phyloP scores from a whole-genome alignment of 257 asterid species.

The Mitragyna speciosa region DNA sequence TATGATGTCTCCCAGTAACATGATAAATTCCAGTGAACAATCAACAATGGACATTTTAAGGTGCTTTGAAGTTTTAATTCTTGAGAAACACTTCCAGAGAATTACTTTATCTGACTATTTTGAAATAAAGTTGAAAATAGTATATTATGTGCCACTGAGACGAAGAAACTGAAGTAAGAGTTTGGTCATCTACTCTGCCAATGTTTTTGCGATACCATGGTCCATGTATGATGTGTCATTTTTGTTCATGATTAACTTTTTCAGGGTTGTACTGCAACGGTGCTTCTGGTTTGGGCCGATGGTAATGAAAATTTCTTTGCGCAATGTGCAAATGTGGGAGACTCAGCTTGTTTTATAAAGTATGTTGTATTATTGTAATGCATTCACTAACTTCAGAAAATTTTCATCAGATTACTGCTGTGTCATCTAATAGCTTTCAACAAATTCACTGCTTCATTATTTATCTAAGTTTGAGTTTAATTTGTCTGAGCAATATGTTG shows the following conservation, averaged over 20 bases:
- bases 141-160: background rate
- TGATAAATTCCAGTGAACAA: background rate
- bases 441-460: background rate
- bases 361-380: slow-evolving; percentile 41
- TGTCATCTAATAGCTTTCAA: background rate
- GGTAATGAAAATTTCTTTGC: slow-evolving; percentile 55
- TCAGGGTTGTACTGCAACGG: slow-evolving; percentile 99
- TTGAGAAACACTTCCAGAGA: background rate
- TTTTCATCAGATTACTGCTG: background rate
- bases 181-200: slow-evolving; percentile 1
- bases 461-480: slow-evolving; percentile 1
- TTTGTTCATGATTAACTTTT: slow-evolving; percentile 30
- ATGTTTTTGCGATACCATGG: slow-evolving; percentile 8
- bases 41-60: background rate
- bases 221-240: slow-evolving; percentile 12
- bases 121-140: background rate
- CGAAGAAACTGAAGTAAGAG: background rate
- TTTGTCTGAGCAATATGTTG: background rate
- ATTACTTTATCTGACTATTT: background rate
- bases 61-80: background rate
- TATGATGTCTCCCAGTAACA: background rate
- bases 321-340: slow-evolving; percentile 99
- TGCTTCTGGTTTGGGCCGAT: slow-evolving; percentile 87
- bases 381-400: background rate
- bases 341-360: slow-evolving; percentile 89